These are phyloP conservation scores for Akanthomyces dipterigenus DNA, from an alignment of 2,329 filamentous ascomycete genomes.

Conservation along the genomic window DNA sequence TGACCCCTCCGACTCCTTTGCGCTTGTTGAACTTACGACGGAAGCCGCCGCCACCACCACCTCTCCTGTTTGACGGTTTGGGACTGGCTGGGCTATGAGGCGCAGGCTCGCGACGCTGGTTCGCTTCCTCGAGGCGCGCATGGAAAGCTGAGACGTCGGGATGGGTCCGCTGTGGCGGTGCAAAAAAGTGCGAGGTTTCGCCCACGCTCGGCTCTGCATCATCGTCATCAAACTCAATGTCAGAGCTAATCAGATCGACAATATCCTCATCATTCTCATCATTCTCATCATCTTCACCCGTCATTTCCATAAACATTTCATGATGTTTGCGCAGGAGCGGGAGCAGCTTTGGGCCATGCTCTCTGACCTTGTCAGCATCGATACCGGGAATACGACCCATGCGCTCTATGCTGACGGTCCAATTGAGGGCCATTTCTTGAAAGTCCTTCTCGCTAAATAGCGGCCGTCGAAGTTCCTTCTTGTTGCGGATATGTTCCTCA, in stretches of 20 bases:
- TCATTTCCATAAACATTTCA: conserved; percentile 43
- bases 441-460: conserved; percentile 65
- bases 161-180: conserved; percentile 14
- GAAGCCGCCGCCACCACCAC: conserved; percentile 13
- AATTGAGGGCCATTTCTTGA: conserved; percentile 65
- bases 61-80: conserved; percentile 18
- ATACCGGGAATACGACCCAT: conserved; percentile 61
- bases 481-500: conserved; percentile 56
- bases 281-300: conserved; percentile 25
- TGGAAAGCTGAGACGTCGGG: conserved; percentile 30
- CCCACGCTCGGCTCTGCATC: conserved; percentile 21
- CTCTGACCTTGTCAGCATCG: conserved; percentile 52
- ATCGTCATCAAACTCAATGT: conserved; percentile 31
- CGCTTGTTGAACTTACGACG: conserved; percentile 21
- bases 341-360: conserved; percentile 56
- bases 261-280: conserved; percentile 30
- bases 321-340: conserved; percentile 47
- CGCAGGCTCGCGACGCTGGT: conserved; percentile 17
- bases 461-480: conserved; percentile 47
- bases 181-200: conserved; percentile 43
- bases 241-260: conserved; percentile 50
- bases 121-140: conserved; percentile 23
- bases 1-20: conserved; percentile 19
- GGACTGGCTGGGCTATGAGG: conserved; percentile 18
- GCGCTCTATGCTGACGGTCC: conserved; percentile 53